Evolutionary conservation across 352 stramenopile genomes (phyloP), one percentile per base, ranked within the genome.

Genomic region (Phytopythium vexans): DNA sequence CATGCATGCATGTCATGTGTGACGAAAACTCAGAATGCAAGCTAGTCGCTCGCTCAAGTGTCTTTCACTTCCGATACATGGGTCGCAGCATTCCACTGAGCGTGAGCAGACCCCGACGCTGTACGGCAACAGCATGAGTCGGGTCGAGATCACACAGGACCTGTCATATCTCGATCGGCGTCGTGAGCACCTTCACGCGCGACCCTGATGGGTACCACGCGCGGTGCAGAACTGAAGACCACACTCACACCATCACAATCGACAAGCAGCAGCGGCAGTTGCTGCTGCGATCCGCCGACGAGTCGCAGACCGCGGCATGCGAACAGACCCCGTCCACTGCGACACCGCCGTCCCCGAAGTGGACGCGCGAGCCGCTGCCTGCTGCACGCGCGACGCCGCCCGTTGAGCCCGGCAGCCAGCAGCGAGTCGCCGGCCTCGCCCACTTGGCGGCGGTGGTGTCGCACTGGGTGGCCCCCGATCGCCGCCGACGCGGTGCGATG

Each of bases 201-300:
- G 48, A 54, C 48, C 48, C 34, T 3, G 48, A 54, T 8, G 38
- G 36, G 33, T 54, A 54, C 48, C 21, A 44, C 35, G 43, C 48
- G 21, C 21, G 21, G 21, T 27, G 21, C 21, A 27, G 21, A 27
- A 27, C 21, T 27, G 21, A 27, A 27, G 21, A 27, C 21, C 21
- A 27, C 21, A 2, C 21, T 27, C 21, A 27, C 21, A 27, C 21
- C 21, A 2, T 27, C 21, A 27, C 1, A 27, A 27, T 27, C 21
- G 21, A 27, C 21, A 27, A 27, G 1, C 21, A 27, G 1, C 21
- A 27, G 21, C 21, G 21, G 21, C 21, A 27, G 21, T 27, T 2
- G 21, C 21, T 43, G 39, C 39, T 43, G 39, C 39, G 39, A 12
- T 12, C 39, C 39, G 39, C 39, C 12, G 21, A 15, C 39, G 39